phyloP scores from a whole-genome alignment of 2,329 filamentous ascomycete species.

The Ascomycota sp. region DNA sequence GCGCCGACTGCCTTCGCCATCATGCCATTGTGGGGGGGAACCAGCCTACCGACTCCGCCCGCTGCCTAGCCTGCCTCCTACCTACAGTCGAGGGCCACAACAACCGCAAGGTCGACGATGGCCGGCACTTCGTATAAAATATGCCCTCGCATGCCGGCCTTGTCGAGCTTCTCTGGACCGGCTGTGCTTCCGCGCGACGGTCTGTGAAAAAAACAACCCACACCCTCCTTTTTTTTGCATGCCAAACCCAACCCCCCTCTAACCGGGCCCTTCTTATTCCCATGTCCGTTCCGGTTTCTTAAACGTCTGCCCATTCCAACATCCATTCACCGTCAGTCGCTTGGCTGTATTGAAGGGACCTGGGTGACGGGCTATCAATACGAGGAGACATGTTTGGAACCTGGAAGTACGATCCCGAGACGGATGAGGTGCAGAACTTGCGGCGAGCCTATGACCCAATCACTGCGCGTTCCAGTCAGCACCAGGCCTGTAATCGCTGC shows the following conservation, averaged over 20 bases:
- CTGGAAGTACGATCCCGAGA: conserved; percentile 18
- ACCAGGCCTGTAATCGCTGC: conserved; percentile 18
- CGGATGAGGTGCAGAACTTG: conserved; percentile 16
- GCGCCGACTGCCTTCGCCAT: neutral
- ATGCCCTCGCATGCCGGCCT: neutral
- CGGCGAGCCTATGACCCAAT: conserved; percentile 16
- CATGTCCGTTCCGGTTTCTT: no score
- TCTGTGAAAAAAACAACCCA: no score
- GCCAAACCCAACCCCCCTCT: no score
- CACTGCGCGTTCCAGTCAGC: conserved; percentile 16
- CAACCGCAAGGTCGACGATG: neutral
- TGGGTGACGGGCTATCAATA: neutral
- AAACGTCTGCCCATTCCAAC: neutral
- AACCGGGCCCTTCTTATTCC: no score
- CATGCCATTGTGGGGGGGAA: conserved; percentile 1
- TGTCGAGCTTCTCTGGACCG: neutral
- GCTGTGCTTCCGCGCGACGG: no score
- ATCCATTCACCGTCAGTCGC: neutral
- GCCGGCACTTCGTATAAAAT: neutral
- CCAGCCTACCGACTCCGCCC: conserved; percentile 1
- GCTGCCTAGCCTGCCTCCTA: conserved; percentile 1
- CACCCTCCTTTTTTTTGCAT: no score
- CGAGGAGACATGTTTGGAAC: conserved; percentile 13
- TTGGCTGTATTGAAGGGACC: no score
- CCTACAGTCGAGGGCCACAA: no score